Evolutionary conservation across 2,329 filamentous ascomycete species (phyloP), one percentile per base, ranked within the genome.

Genomic region (Lecanoromycetidae sp.): DNA sequence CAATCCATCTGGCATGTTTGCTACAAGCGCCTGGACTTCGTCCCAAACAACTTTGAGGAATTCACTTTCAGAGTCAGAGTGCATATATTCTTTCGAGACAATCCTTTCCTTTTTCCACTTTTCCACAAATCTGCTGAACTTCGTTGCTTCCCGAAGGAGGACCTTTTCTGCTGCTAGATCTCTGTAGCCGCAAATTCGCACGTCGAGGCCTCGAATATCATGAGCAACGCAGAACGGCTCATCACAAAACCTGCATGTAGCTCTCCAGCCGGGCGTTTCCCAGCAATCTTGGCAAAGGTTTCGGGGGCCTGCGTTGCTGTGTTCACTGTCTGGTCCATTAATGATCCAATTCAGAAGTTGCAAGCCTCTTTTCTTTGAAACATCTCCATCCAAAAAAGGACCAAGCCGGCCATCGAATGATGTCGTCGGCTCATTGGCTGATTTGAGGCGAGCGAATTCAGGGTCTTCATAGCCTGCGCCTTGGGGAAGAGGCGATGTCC

Each of bases 211-310:
- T 22, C 74, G 69, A 36, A 78, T 69, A 53, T 78, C 75, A 57
- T 78, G 75, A 54, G 77, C 74, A 54, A 76, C 75, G 59, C 75
- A 78, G 22, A 78, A 61, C 2, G 74, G 68, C 45, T 67, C 73
- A 33, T 73, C 73, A 61, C 75, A 78, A 35, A 65, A 68, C 55
- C 73, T 71, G 58, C 75, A 78, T 32, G 71, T 67, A n/a, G 77
- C 68, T 55, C 75, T 76, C 75, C 75, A 78, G 39, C 71, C 67
- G 38, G 73, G 71, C n/a, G 70, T 72, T 25, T 70, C 67, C 53
- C 75, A 75, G 57, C 75, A 78, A 48, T 76, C 72, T 43, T 74
- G 68, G 56, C 75, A 78, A 15, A 78, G 58, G 38, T 73, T 74
- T 35, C 75, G 69, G 2, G 75, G 75, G 56, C 69, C 76, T 20